phyloP scores from a whole-genome alignment of 495 filamentous ascomycete genomes.

The Hypoxylon rickii region DNA sequence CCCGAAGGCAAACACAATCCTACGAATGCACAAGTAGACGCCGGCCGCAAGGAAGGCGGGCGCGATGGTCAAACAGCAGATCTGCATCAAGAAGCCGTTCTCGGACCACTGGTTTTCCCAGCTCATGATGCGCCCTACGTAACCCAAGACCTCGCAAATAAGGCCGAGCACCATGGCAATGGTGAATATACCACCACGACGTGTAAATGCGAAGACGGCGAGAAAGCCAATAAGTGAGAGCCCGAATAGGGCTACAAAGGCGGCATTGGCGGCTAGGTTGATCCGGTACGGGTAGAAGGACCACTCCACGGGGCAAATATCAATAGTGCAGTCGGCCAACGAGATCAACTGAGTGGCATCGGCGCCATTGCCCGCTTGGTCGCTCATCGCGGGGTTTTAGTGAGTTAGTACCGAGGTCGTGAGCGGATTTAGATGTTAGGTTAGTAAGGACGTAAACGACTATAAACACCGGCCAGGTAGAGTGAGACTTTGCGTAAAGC shows the following conservation, averaged over 20 bases:
- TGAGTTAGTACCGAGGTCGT: neutral
- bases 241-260: conserved; percentile 51
- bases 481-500: no score
- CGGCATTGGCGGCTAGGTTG: conserved; percentile 46
- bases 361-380: conserved; percentile 3
- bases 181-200: conserved; percentile 45
- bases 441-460: no score
- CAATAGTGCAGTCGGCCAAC: conserved; percentile 22
- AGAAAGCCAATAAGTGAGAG: conserved; percentile 47
- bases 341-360: neutral
- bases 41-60: conserved; percentile 67
- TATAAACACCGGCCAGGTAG: no score
- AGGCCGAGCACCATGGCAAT: conserved; percentile 48
- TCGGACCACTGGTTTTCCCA: conserved; percentile 48
- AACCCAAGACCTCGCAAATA: conserved; percentile 51
- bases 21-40: conserved; percentile 65
- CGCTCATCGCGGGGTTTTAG: conserved; percentile 13
- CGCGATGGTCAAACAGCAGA: conserved; percentile 66
- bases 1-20: conserved; percentile 64
- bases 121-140: conserved; percentile 48
- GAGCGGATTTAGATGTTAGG: neutral
- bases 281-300: conserved; percentile 51
- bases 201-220: conserved; percentile 42
- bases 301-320: conserved; percentile 24
- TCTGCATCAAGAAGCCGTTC: conserved; percentile 56